Base-by-base conservation (phyloP, 2,329 filamentous ascomycete species). In the Stachybotrys chlorohalonatus region DNA sequence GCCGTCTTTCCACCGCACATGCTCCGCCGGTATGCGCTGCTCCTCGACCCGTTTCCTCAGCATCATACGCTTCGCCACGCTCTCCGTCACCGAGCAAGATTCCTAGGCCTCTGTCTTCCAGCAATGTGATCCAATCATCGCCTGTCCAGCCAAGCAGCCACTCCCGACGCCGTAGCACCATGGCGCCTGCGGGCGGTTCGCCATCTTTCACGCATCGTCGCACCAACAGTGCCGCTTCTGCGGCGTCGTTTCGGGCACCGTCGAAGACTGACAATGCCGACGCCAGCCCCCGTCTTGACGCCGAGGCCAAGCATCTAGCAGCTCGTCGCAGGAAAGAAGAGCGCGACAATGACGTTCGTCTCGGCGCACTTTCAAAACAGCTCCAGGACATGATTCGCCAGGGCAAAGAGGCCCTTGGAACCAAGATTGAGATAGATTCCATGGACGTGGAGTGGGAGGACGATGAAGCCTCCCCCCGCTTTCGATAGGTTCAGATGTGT, bases 371-470 rank as follows among this genome's bases (percentile, higher is more conserved):
- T 70, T 95, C 94, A 66, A 79, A 83, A 51, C 84, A 88, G 62
- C 74, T 97, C 51, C 83, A 88, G 65, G 87, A 86, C 39, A 90
- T 99, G 87, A 95, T 99, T 54, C 80, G 85, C 2, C 87, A 97
- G 70, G 94, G 92, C 1, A 87, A 87, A 62, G 87, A 94, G 68
- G 94, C 94, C 1, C 72, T 99, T 16, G 92, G 86, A 2, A 88
- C 87, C 17, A 87, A 76, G 47, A 75, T 89, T 52, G 84, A 89
- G 64, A 78, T 90, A 48, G 79, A 82, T 46, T 72, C 73, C 31
- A 67, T 72, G 45, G 73, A 67, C 16, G 65, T 62, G 16, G 69
- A 63, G 45, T 77, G 74, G 71, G 74, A 75, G 52, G 75, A 73
- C 48, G 74, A 75, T 45, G 62, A 71, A 13, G 36, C 36, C 36